Conservation (phyloP, 2,329 filamentous ascomycete genomes). For the Monascus ruber region DNA sequence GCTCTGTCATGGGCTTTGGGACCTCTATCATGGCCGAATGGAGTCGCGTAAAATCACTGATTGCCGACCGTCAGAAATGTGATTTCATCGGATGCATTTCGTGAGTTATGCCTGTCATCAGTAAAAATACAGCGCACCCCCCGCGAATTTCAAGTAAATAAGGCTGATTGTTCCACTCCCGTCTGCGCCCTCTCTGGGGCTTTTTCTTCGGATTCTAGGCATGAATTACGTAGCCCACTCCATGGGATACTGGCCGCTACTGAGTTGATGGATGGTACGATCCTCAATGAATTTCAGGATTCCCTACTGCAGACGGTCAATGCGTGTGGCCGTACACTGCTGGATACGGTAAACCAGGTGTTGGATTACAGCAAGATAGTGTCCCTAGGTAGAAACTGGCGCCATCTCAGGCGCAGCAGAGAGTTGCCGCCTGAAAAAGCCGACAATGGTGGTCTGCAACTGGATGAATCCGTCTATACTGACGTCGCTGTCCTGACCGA, state of each 20-base stretch:
- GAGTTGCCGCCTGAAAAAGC: constrained; percentile 13
- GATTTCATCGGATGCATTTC: constrained; percentile 35
- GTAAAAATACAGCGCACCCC: too few species aligned
- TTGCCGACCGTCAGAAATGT: constrained; percentile 32
- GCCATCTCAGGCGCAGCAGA: constrained; percentile 19
- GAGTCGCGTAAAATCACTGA: constrained; percentile 31
- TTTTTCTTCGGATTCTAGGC: constrained; percentile 3
- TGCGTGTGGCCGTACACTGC: constrained; percentile 30
- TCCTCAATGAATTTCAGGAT: constrained; percentile 28
- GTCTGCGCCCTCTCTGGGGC: too few species aligned
- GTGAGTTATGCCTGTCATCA: too few species aligned
- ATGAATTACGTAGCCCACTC: constrained; percentile 32
- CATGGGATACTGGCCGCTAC: constrained; percentile 33
- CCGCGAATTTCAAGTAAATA: too few species aligned
- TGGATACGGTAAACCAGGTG: constrained; percentile 35
- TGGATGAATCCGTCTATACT: constrained; percentile 24
- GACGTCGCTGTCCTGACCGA: constrained; percentile 39
- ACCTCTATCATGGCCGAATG: constrained; percentile 34
- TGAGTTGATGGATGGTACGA: constrained; percentile 29
- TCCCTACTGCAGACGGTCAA: constrained; percentile 30
- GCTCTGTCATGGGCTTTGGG: constrained; percentile 30
- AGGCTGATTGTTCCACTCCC: too few species aligned
- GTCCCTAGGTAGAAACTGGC: constrained; percentile 25
- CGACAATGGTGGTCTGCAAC: constrained; percentile 20
- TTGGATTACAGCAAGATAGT: constrained; percentile 44